phyloP scores from a whole-genome alignment of 495 filamentous ascomycete genomes.

The Neurospora sublineolata region DNA sequence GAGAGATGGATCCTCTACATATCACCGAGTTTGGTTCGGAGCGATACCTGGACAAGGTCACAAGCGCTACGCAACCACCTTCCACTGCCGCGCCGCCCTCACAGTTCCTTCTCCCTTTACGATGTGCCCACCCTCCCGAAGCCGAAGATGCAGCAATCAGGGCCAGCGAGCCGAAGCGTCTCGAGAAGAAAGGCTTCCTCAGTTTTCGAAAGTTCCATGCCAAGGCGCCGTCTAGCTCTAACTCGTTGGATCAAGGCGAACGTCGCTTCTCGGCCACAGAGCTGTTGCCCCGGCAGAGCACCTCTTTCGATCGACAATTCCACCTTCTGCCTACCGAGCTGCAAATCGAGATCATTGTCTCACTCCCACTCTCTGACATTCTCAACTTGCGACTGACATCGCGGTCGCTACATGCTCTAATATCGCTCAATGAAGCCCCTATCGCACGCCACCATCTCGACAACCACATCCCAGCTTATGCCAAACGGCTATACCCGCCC shows the following conservation, averaged over 20 bases:
- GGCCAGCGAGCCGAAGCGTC: constrained; percentile 23
- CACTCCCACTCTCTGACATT: constrained; percentile 41
- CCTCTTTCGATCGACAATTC: constrained; percentile 40
- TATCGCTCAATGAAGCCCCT: constrained; percentile 43
- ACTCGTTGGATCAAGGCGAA: constrained; percentile 6
- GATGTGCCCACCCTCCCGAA: constrained; percentile 19
- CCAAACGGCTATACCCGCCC: constrained; percentile 39
- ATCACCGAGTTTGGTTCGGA: constrained; percentile 47
- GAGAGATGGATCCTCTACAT: constrained; percentile 41
- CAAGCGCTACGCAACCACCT: constrained; percentile 17
- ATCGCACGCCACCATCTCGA: constrained; percentile 46
- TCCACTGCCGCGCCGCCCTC: constrained; percentile 10
- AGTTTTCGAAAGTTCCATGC: constrained; percentile 18
- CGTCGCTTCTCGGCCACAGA: constrained; percentile 13
- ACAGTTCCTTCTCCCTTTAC: constrained; percentile 32
- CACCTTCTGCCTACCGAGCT: constrained; percentile 40
- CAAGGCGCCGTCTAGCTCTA: constrained; percentile 6
- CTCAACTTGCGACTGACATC: constrained; percentile 42
- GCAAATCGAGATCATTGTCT: constrained; percentile 44
- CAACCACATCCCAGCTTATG: constrained; percentile 40
- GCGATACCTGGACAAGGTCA: constrained; percentile 42
- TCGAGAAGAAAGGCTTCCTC: constrained; percentile 23
- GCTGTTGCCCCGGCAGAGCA: constrained; percentile 9
- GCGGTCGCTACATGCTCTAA: constrained; percentile 39
- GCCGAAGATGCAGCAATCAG: constrained; percentile 12